Evolutionary conservation across 495 filamentous ascomycete genomes (phyloP).

Genomic region (Neurospora tetrasperma): DNA sequence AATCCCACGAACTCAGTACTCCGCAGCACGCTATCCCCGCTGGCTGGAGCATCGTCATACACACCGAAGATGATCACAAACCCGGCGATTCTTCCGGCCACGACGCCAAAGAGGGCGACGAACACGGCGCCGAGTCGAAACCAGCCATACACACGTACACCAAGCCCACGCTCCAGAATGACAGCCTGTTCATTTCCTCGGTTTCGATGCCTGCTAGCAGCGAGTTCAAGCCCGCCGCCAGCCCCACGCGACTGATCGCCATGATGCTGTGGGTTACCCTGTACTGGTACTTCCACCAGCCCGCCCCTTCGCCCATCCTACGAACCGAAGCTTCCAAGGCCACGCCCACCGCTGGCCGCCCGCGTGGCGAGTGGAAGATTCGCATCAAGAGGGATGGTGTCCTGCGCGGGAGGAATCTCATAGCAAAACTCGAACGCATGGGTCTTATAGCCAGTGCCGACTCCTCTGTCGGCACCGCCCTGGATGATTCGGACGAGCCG

Average conservation of each 20-base stretch:
- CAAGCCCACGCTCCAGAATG: slow-evolving; percentile 61
- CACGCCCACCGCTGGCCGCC: slow-evolving; percentile 58
- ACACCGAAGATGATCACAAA: slow-evolving; percentile 49
- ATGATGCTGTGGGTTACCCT: slow-evolving; percentile 95
- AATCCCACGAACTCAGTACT: slow-evolving; percentile 59
- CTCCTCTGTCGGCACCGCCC: slow-evolving; percentile 57
- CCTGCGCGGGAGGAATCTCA: slow-evolving; percentile 65
- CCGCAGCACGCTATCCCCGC: slow-evolving; percentile 64
- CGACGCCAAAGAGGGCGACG: slow-evolving; percentile 13
- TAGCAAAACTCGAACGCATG: slow-evolving; percentile 92
- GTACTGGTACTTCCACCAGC: slow-evolving; percentile 95
- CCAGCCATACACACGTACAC: slow-evolving; percentile 53
- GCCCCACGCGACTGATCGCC: slow-evolving; percentile 76
- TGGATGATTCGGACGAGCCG: slow-evolving; percentile 51
- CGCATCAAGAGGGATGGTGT: slow-evolving; percentile 78
- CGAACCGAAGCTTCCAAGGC: slow-evolving; percentile 50
- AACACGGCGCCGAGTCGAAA: slow-evolving; percentile 9
- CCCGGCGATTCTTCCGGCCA: neutral
- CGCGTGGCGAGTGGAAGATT: slow-evolving; percentile 80
- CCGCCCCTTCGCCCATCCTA: slow-evolving; percentile 44
- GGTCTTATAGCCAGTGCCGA: slow-evolving; percentile 68
- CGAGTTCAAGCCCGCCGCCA: slow-evolving; percentile 68
- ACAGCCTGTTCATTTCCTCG: slow-evolving; percentile 80
- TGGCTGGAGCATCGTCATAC: slow-evolving; percentile 80
- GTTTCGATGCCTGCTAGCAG: slow-evolving; percentile 71